These are phyloP conservation scores for Stylonectria norvegica DNA, from an alignment of 2,329 filamentous ascomycete genomes.

Conservation along the genomic window DNA sequence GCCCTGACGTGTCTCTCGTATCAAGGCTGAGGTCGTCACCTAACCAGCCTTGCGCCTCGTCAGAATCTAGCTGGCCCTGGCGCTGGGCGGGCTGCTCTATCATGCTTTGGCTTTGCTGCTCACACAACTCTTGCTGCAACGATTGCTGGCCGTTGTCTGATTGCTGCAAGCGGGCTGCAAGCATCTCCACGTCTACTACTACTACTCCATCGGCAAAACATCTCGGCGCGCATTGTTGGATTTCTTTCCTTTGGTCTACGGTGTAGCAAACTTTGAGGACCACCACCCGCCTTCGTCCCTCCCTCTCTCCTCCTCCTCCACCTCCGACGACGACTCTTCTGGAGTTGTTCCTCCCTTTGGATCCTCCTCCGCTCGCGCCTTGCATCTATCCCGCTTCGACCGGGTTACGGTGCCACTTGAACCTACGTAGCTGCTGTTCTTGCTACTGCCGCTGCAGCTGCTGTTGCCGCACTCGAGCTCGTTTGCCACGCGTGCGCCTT, in stretches of 20 bases:
- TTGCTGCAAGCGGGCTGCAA: conserved; percentile 12
- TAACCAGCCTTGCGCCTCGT: too few relatives aligned
- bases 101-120: too few relatives aligned
- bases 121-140: neutral
- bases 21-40: neutral
- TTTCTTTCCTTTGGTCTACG: neutral
- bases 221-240: neutral
- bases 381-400: too few relatives aligned
- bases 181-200: conserved; percentile 1
- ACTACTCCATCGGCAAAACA: neutral
- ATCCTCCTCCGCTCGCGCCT: neutral
- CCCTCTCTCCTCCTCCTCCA: neutral
- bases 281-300: neutral
- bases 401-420: too few relatives aligned
- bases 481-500: neutral
- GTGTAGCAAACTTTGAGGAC: too few relatives aligned
- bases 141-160: conserved; percentile 5
- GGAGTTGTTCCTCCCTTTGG: too few relatives aligned
- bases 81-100: too few relatives aligned
- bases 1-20: rapidly evolving
- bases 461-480: neutral
- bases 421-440: neutral
- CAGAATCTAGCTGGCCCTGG: too few relatives aligned
- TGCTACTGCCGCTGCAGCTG: neutral
- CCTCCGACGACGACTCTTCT: too few relatives aligned